Percentiles rank a stretch among this genome's conserved stretches.
Conservation (phyloP, 768 basidiomycete species). For the Leccinellum albellum region DNA sequence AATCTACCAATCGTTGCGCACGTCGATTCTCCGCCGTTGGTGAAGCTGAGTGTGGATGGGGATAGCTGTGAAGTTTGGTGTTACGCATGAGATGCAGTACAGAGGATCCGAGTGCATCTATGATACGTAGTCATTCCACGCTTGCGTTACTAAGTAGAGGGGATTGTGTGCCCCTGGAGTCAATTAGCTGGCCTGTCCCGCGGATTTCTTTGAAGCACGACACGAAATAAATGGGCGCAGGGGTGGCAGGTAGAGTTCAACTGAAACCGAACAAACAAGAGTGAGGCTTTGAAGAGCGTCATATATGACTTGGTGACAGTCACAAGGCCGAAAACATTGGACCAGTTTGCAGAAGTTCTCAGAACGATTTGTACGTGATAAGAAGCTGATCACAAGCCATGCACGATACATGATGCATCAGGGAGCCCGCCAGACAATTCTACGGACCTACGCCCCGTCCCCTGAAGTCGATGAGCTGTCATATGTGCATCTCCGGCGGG, state of each 20-base stretch:
- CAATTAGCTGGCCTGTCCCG: not conserved
- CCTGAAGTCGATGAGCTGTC: not conserved
- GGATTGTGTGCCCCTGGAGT: not conserved
- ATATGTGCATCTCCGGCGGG: not conserved
- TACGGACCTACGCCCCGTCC: not conserved
- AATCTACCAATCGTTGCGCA: conserved; percentile 37
- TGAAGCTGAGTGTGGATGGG: conserved; percentile 13
- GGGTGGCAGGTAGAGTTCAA: not conserved
- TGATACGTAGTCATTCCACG: not conserved
- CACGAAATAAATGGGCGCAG: not conserved
- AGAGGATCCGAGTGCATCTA: not conserved
- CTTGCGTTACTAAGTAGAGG: too few species aligned
- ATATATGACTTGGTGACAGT: too few species aligned
- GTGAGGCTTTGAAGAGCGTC: not conserved
- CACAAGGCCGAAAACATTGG: too few species aligned
- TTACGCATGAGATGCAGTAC: conserved; percentile 4
- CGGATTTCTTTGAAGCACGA: not conserved
- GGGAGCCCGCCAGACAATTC: not conserved
- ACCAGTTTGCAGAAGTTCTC: not conserved
- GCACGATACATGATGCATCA: not conserved
- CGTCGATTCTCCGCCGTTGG: conserved; percentile 11
- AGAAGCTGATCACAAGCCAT: not conserved
- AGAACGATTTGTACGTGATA: not conserved
- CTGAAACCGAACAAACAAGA: not conserved
- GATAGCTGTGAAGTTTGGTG: conserved; percentile 24